These are phyloP conservation scores for Alternaria hordeiaustralica DNA, from an alignment of 2,329 filamentous ascomycete genomes.

Conservation along the genomic window DNA sequence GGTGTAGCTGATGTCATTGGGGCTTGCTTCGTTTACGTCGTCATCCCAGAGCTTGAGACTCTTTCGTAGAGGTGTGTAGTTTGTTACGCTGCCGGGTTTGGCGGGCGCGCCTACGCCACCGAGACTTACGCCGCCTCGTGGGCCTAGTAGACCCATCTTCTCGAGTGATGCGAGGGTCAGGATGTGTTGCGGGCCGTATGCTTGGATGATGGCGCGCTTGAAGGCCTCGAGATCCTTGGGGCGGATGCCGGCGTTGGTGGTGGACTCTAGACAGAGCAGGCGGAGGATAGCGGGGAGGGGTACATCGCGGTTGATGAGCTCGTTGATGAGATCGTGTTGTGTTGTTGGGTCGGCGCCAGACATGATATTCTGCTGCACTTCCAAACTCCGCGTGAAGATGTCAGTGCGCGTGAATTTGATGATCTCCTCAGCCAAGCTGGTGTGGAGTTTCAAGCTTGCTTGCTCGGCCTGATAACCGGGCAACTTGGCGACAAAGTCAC, in stretches of 20 bases:
- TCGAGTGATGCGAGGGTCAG: slow-evolving; percentile 88
- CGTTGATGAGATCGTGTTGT: slow-evolving; percentile 89
- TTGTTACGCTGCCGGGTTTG: slow-evolving; percentile 63
- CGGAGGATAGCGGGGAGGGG: slow-evolving; percentile 83
- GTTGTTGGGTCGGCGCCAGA: slow-evolving; percentile 87
- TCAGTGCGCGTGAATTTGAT: slow-evolving; percentile 91
- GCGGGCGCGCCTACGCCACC: slow-evolving; percentile 55
- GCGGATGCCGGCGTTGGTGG: slow-evolving; percentile 85
- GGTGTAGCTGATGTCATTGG: slow-evolving; percentile 95
- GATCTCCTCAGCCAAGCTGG: slow-evolving; percentile 90
- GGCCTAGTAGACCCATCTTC: slow-evolving; percentile 84
- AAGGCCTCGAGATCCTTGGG: slow-evolving; percentile 89
- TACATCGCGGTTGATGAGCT: slow-evolving; percentile 88
- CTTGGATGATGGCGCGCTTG: slow-evolving; percentile 84
- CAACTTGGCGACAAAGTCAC: slow-evolving; percentile 93
- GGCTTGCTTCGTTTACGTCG: slow-evolving; percentile 93
- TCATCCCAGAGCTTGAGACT: slow-evolving; percentile 89
- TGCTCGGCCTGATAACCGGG: slow-evolving; percentile 93
- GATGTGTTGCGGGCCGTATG: slow-evolving; percentile 93
- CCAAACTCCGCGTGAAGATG: slow-evolving; percentile 83
- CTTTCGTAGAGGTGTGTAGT: slow-evolving; percentile 88
- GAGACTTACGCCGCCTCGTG: slow-evolving; percentile 51
- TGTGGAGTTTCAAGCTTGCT: slow-evolving; percentile 89
- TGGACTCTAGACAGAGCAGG: slow-evolving; percentile 88
- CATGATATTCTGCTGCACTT: slow-evolving; percentile 94